phyloP scores from a whole-genome alignment of 352 stramenopile species.

The Phytophthora multivora region DNA sequence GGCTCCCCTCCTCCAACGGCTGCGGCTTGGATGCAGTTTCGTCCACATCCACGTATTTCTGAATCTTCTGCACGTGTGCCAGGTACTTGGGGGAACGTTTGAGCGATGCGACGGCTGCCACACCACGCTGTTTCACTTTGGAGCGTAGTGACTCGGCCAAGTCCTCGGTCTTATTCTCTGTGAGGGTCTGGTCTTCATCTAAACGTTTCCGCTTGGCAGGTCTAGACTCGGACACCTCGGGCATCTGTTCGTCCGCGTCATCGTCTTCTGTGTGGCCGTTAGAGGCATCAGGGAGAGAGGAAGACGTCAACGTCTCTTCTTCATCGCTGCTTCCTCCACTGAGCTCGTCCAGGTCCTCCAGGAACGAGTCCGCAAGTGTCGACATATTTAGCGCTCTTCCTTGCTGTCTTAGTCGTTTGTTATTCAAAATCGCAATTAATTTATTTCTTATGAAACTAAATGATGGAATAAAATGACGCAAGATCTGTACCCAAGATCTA shows the following conservation, averaged over 20 bases:
- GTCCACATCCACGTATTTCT: constrained; percentile 50
- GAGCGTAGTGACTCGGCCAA: constrained; percentile 46
- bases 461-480: constrained; percentile 1
- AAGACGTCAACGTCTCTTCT: constrained; percentile 37
- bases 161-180: constrained; percentile 31
- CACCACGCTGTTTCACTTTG: constrained; percentile 52
- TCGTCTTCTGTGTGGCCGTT: constrained; percentile 24
- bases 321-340: constrained; percentile 82
- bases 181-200: constrained; percentile 16
- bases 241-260: constrained; percentile 23
- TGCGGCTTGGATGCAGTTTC: constrained; percentile 30
- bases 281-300: constrained; percentile 1
- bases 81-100: constrained; percentile 78
- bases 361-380: constrained; percentile 87
- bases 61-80: constrained; percentile 72
- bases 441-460: not conserved
- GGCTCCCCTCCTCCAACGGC: constrained; percentile 61
- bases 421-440: too few relatives aligned
- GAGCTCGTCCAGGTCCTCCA: constrained; percentile 90
- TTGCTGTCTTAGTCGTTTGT: not conserved
- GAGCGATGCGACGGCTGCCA: constrained; percentile 68
- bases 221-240: constrained; percentile 6
- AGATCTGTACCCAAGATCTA: constrained; percentile 17
- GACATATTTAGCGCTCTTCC: constrained; percentile 46
- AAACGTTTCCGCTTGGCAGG: constrained; percentile 30